Evolutionary conservation across 345 rosid species (phyloP).

Genomic region (Linum usitatissimum): DNA sequence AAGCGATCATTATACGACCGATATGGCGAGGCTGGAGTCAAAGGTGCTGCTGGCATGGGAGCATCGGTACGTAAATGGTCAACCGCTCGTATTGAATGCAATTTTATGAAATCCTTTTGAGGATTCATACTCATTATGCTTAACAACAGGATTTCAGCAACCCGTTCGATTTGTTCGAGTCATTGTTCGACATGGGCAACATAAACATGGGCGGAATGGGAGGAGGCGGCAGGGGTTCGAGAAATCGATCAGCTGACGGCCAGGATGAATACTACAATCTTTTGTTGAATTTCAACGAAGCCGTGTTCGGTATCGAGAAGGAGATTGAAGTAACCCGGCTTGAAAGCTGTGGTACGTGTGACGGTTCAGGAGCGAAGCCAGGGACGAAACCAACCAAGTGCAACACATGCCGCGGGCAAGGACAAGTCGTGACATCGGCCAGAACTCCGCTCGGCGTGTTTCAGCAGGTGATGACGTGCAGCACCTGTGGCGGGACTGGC

Average conservation of each 20-base stretch:
- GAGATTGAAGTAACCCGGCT: conserved; percentile 89
- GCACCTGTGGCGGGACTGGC: conserved; percentile 75
- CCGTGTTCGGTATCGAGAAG: conserved; percentile 84
- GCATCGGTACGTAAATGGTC: background rate
- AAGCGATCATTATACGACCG: conserved; percentile 87
- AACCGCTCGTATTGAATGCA: no score
- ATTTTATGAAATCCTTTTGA: no score
- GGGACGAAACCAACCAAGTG: conserved; percentile 79
- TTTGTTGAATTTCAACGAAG: conserved; percentile 74
- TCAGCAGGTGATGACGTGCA: conserved; percentile 95
- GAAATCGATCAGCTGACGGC: conserved; percentile 73
- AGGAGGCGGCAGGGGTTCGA: conserved; percentile 58
- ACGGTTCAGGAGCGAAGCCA: conserved; percentile 85
- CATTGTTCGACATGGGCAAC: conserved; percentile 83
- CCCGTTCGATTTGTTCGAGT: conserved; percentile 89
- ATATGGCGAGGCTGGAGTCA: conserved; percentile 94
- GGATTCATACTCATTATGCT: no score
- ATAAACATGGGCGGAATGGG: conserved; percentile 74
- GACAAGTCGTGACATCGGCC: conserved; percentile 83
- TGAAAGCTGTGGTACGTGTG: conserved; percentile 75
- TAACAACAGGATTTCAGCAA: conserved; percentile 75
- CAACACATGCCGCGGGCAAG: conserved; percentile 90
- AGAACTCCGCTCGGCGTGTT: conserved; percentile 93
- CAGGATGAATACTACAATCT: conserved; percentile 88
- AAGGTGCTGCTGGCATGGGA: conserved; percentile 93